Percentiles rank a stretch among this genome's conserved stretches.
Conservation (phyloP, 106 monocot genomes). For the Dioscorea alata region DNA sequence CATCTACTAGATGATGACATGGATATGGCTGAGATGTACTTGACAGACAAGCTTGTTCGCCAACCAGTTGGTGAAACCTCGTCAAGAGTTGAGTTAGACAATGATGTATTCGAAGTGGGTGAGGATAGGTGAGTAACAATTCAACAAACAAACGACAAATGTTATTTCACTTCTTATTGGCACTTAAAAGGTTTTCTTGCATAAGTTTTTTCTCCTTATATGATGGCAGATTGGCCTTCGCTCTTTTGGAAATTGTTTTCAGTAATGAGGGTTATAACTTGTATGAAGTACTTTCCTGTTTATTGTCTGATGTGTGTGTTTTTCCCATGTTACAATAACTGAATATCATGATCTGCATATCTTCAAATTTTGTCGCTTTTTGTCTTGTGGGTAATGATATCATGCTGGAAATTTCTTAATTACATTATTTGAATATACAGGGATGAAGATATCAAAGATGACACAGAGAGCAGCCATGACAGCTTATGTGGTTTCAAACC, state of each 20-base stretch:
- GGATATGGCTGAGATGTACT: constrained; percentile 99
- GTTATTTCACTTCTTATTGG: too few species aligned
- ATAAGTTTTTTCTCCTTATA: too few species aligned
- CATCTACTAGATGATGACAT: constrained; percentile 91
- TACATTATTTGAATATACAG: constrained; percentile 10
- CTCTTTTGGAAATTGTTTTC: too few species aligned
- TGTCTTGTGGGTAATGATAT: background rate
- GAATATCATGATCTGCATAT: too few species aligned
- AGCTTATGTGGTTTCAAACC: constrained; percentile 25
- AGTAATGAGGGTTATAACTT: too few species aligned
- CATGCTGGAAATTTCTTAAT: background rate
- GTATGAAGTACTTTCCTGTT: too few species aligned
- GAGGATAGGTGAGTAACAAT: constrained; percentile 34
- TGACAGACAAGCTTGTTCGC: constrained; percentile 58
- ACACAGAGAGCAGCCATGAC: constrained; percentile 19
- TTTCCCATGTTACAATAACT: too few species aligned
- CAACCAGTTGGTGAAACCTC: constrained; percentile 32
- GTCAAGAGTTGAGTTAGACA: constrained; percentile 23
- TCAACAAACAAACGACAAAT: too few species aligned
- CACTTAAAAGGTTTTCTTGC: too few species aligned
- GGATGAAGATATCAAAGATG: constrained; percentile 25
- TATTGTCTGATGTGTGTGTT: too few species aligned
- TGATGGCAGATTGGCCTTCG: too few species aligned
- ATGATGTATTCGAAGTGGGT: constrained; percentile 17
- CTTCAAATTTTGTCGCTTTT: background rate